Evolutionary conservation across 805 yeast species (phyloP), one percentile per base, ranked within the genome.

Genomic region (Wickerhamomyces bisporus): DNA sequence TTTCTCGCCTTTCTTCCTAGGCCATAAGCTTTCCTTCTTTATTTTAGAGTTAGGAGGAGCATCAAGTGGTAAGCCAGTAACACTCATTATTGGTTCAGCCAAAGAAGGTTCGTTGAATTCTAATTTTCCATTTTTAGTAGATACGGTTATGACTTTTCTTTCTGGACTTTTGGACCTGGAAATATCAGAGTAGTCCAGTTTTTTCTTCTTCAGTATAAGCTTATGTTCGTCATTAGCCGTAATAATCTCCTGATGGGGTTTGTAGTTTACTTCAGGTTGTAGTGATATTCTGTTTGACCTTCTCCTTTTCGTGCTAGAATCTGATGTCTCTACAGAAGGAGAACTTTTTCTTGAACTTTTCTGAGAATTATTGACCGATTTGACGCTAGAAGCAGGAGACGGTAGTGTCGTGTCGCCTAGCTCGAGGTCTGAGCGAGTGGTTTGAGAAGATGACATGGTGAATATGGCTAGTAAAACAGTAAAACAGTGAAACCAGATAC

Each of bases 1-100:
- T 19, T 50, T 40, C 45, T 49, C 38, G 44, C 40, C 42, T 32
- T 41, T 58, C 49, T 63, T 65, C 40, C 57, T 48, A 20, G 77
- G 70, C 77, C 82, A 71, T 34, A 71, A 57, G 14, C 77, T 65
- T 32, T 77, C 83, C 44, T 71, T 75, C 50, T 71, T 75, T 26
- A 75, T 62, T 50, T 75, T 80, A 4, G 66, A 59, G 14, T 77
- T 73, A 8, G 96, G 96, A 6, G 70, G 68, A n/a, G 75, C 68
- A 45, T 77, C 86, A 38, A 87, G 60, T 4, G 93, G 82, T 29
- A 77, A 66, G 2, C 96, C 96, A 0, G 91, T 81, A 27, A 77
- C 76, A 10, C 73, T 70, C 30, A 85, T 78, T 10, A 63, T 57
- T 0, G 82, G 77, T 26, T 67, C 71, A 1, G 76, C 71, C 25